Evolutionary conservation across 352 stramenopile genomes (phyloP), one percentile per base, ranked within the genome.

Genomic region (Phytophthora pisi): DNA sequence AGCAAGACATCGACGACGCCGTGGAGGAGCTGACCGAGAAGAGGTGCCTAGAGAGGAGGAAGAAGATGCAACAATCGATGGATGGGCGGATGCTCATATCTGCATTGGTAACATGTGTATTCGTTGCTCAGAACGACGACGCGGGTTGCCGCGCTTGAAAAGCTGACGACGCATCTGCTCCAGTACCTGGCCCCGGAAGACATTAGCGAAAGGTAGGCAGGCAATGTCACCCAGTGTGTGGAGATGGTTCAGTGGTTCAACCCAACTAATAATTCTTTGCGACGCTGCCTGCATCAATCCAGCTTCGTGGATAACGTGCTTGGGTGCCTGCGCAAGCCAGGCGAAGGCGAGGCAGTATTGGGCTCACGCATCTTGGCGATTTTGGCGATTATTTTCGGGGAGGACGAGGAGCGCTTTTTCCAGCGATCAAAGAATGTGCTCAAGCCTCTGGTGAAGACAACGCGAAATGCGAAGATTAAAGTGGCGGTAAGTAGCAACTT

Each of bases 11-110:
- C 10, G 79, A 94, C 20, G 84, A 93, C 31, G 79, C 84, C 2
- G 76, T 96, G 16, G 87, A 93, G 54, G 79, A 92, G 59, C 71
- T 96, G 38, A 92, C 77, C 0, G 86, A 95, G 64, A 89, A 91
- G 68, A 71, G 89, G 89, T 94, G 70, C 10, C 36, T 18, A 26
- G 6, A 26, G 43, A 26, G 7, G 18, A 50, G 46, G 4, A 26
- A 31, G 23, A n/a, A 40, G 15, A 2, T 20, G 16, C n/a, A 20
- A 18, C 40, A 46, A 46, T 16, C 18, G 34, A 23, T 31, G 4
- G 24, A 45, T 49, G 31, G 36, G 34, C 20, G 20, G 20, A 20
- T 47, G 23, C 49, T 59, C 4, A 64, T 34, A 34, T 31, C 34
- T 50, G n/a, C 11, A 24, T 52, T 70, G 23, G 26, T 43, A 4